Base-by-base conservation (phyloP, 257 asterid genomes). In the Mitragyna speciosa region DNA sequence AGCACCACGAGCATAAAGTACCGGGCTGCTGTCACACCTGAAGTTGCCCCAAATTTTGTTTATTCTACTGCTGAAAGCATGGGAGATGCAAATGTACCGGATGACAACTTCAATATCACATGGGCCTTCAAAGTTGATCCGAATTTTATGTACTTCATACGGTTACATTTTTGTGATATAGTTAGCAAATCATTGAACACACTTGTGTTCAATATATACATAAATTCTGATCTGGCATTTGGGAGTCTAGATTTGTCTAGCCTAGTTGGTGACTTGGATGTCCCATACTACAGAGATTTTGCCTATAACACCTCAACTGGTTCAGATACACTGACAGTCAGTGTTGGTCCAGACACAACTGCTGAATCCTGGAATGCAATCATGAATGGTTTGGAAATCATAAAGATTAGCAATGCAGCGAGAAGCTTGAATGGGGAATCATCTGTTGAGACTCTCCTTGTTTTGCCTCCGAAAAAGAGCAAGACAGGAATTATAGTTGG, bases 121-220 rank as follows among this genome's bases (percentile, higher is more conserved):
- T 87, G 90, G 90, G 87, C 83, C 67, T 87, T 87, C 77, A 73
- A 22, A 1, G 87, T 87, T 74, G 89, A 87, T 81, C 87, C 89
- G 1, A 75, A 68, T 74, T 87, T 85, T 72, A 73, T 76, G 75
- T 87, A 85, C 76, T 87, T 85, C 43, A 79, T 87, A 68, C 78
- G 90, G 43, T 80, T 83, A 51, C 90, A 87, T 83, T 83, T 87
- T 30, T 87, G 90, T 82, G 90, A 87, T 64, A 85, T 87, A 19
- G 83, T 87, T 70, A 87, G 90, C 75, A 49, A 79, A 52, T 51
- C 85, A 45, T 17, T 83, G 82, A 83, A 87, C 36, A 72, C 26
- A 48, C 85, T 87, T 65, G 82, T 87, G 78, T 83, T 87, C 79
- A 83, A 87, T 79, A 39, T 87, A 31, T 87, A 83, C 54, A 70